Evolutionary conservation across 176 grass and related monocot species (phyloP).

Genomic region (Ananas comosus): DNA sequence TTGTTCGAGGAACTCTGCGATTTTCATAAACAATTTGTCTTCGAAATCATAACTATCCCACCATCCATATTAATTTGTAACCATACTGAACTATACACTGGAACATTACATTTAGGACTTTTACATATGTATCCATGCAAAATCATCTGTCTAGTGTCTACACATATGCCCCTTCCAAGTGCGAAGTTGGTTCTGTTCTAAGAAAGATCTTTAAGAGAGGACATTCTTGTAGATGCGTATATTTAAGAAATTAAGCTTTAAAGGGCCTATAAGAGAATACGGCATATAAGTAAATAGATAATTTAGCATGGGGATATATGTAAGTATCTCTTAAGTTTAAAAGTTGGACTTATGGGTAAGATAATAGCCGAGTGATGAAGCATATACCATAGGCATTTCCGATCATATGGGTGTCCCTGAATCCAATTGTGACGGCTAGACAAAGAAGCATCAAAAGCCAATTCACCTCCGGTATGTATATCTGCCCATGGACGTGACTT

Average conservation of each 20-base stretch:
- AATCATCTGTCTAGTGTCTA: not conserved
- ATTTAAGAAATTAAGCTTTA: too few relatives aligned
- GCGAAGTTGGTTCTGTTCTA: too few relatives aligned
- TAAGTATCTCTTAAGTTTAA: not conserved
- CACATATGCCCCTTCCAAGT: not conserved
- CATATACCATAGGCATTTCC: conserved; percentile 70
- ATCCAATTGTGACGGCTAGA: conserved; percentile 56
- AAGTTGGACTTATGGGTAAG: not conserved
- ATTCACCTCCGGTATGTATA: conserved; percentile 93
- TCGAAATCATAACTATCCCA: conserved; percentile 68
- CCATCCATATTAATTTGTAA: conserved; percentile 64
- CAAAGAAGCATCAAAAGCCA: conserved; percentile 68
- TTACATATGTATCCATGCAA: too few relatives aligned
- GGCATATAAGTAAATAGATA: not conserved
- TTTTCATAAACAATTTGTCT: conserved; percentile 69
- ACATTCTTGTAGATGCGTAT: too few relatives aligned
- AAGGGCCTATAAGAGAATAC: too few relatives aligned
- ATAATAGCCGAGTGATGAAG: not conserved
- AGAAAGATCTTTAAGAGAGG: too few relatives aligned
- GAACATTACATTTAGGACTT: conserved; percentile 12
- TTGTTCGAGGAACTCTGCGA: conserved; percentile 58
- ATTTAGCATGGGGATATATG: not conserved
- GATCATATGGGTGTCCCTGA: conserved; percentile 67
- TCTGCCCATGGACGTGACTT: conserved; percentile 66
- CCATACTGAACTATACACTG: conserved; percentile 58